These are phyloP conservation scores for Phytopythium sindhum DNA, from an alignment of 352 stramenopile genomes.

Conservation along the genomic window DNA sequence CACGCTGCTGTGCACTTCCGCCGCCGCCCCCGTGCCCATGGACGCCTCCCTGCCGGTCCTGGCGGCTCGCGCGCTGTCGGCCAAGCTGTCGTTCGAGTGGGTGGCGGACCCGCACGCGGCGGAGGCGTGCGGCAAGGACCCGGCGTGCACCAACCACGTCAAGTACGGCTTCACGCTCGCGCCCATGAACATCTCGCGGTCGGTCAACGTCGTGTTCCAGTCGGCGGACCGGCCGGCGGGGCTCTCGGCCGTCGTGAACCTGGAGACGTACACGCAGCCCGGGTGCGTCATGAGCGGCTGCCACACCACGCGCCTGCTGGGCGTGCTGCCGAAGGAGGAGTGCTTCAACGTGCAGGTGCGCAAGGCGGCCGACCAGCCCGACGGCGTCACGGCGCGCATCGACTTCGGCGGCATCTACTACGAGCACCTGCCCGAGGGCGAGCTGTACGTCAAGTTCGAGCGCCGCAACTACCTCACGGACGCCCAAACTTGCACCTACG, in stretches of 20 bases:
- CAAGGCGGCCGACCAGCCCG: conserved; percentile 30
- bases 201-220: conserved; percentile 35
- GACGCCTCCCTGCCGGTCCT: not conserved
- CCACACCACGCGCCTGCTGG: conserved; percentile 24
- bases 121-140: conserved; percentile 25
- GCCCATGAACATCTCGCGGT: conserved; percentile 33
- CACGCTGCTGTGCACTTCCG: not conserved
- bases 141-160: conserved; percentile 42
- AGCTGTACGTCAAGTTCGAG: conserved; percentile 58
- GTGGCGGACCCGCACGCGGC: conserved; percentile 36
- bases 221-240: conserved; percentile 26
- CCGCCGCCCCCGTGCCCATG: too few species aligned
- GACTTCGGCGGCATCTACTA: conserved; percentile 62
- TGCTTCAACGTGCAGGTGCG: conserved; percentile 41
- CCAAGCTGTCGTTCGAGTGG: conserved; percentile 35
- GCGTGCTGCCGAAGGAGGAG: conserved; percentile 34
- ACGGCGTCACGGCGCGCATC: conserved; percentile 30
- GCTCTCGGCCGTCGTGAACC: conserved; percentile 33
- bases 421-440: conserved; percentile 40
- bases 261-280: conserved; percentile 47
- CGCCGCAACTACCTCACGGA: conserved; percentile 47
- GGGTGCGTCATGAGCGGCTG: conserved; percentile 46
- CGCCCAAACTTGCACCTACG: conserved; percentile 39
- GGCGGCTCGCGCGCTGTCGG: not conserved
- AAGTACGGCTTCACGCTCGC: conserved; percentile 49